A percentile compares a stretch with the other conserved stretches of the same genome.
These are phyloP conservation scores for Rhizopus microsporus DNA, from an alignment of 371 early-diverging fungal genomes.

Conservation along the genomic window DNA sequence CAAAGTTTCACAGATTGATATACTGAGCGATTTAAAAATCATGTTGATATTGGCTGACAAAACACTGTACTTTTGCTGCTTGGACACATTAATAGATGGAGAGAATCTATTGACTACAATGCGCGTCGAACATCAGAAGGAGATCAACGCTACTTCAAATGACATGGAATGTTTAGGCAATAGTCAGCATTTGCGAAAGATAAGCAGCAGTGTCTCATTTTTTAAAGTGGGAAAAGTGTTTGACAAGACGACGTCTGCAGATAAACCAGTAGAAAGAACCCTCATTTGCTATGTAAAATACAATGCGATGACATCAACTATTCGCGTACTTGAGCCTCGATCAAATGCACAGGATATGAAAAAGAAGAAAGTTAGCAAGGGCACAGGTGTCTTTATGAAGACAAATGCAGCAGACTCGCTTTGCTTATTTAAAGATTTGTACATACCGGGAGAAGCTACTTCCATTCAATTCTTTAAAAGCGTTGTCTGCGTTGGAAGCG, in stretches of 20 bases:
- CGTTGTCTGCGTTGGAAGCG: constrained; percentile 87
- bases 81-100: constrained; percentile 57
- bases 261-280: constrained; percentile 13
- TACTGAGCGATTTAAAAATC: constrained; percentile 68
- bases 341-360: constrained; percentile 32
- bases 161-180: too few species aligned
- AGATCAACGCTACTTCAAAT: constrained; percentile 12
- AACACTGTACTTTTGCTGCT: constrained; percentile 67
- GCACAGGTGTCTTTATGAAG: constrained; percentile 26
- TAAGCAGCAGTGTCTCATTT: constrained; percentile 77
- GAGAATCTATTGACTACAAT: constrained; percentile 23
- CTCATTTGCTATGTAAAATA: constrained; percentile 75
- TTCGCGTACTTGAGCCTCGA: constrained; percentile 74
- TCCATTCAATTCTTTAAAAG: constrained; percentile 82
- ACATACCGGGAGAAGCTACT: constrained; percentile 83
- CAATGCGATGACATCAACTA: constrained; percentile 62
- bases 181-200: constrained; percentile 51
- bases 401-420: constrained; percentile 49
- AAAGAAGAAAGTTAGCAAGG: constrained; percentile 55
- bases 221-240: constrained; percentile 81
- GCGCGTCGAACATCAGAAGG: constrained; percentile 24
- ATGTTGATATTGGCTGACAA: constrained; percentile 81
- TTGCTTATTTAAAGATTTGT: constrained; percentile 79
- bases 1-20: constrained; percentile 78
- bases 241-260: constrained; percentile 44